Percentiles rank a stretch among this genome's conserved stretches.
phyloP scores from a whole-genome alignment of 2,329 filamentous ascomycete species.

The Cylindrodendrum hubeiense region DNA sequence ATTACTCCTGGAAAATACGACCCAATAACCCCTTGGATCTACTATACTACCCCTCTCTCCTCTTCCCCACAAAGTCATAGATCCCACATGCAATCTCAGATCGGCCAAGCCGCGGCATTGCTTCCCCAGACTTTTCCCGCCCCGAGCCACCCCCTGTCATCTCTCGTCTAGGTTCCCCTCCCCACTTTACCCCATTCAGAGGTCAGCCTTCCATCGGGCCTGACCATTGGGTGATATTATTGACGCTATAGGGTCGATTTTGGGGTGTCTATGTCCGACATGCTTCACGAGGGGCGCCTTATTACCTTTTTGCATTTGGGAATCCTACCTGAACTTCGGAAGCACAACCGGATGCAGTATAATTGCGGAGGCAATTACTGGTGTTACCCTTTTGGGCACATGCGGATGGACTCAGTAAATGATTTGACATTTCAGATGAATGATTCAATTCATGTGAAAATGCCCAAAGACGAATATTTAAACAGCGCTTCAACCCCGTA shows the following conservation, averaged over 20 bases:
- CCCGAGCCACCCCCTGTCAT: not conserved
- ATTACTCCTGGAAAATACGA: not conserved
- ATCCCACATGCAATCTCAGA: constrained; percentile 3
- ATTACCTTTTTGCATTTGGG: not conserved
- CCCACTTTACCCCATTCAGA: constrained; percentile 1
- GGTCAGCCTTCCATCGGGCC: not conserved
- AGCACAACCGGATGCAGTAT: not conserved
- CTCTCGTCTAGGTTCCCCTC: constrained; percentile 18
- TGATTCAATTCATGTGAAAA: not conserved
- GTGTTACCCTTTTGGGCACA: not conserved
- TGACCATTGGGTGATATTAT: not conserved
- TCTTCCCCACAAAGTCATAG: not conserved
- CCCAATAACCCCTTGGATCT: not conserved
- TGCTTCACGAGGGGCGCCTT: not conserved
- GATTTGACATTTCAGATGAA: not conserved
- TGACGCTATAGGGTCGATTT: constrained; percentile 5
- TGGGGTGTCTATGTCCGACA: constrained; percentile 6
- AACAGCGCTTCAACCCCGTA: not conserved
- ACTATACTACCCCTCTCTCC: too few species aligned
- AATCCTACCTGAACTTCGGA: not conserved
- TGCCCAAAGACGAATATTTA: not conserved
- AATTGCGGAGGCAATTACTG: not conserved
- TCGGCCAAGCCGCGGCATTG: constrained; percentile 7
- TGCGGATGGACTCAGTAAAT: not conserved
- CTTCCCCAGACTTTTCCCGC: constrained; percentile 6